Evolutionary conservation across 1,284 basidiomycete genomes (phyloP), one percentile per base, ranked within the genome.

Genomic region (Ceratobasidium sp.): DNA sequence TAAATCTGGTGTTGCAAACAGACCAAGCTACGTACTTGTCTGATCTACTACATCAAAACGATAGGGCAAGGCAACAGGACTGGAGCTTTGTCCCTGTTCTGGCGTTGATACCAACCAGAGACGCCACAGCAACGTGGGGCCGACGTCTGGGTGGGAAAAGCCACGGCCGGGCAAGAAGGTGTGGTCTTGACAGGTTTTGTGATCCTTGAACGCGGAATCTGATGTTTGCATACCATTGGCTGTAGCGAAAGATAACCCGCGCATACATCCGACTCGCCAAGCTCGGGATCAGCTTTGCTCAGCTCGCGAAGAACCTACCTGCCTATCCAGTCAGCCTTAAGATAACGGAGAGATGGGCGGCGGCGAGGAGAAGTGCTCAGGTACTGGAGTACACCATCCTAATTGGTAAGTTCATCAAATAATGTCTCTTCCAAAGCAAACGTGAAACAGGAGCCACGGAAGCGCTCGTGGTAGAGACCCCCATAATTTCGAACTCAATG

Each of bases 401-500:
- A 23, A 49, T 25, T 25, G 23, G 64, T 67, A 56, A 67, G 64
- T 23, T 38, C 48, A 56, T 67, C 49, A 54, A 40, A 38, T 16
- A 40, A 28, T 49, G 28, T 28, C 33, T 25, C 25, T 59, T 51
- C 64, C 36, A 53, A 54, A 56, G 30, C 30, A 56, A 51, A 28
- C 33, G 33, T 67, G 64, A 67, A 67, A 67, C 64, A 67, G 64
- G 64, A 56, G 64, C 25, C 21, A 44, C 21, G 48, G 64, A 67
- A 67, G 64, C 64, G 36, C 64, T 67, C 40, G 21, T 44, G 38
- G 18, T 56, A 49, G 49, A 33, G 28, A 28, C 51, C 25, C 51
- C 51, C 51, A 30, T 54, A 54, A 54, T 54, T 18, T 54, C 51
- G 48, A 21, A 21, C n/a, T 25, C 48, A 28, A 30, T 54, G 51